These are phyloP conservation scores for Dictyostelium gargantuum DNA, from an alignment of 208 protist species.

Conservation along the genomic window DNA sequence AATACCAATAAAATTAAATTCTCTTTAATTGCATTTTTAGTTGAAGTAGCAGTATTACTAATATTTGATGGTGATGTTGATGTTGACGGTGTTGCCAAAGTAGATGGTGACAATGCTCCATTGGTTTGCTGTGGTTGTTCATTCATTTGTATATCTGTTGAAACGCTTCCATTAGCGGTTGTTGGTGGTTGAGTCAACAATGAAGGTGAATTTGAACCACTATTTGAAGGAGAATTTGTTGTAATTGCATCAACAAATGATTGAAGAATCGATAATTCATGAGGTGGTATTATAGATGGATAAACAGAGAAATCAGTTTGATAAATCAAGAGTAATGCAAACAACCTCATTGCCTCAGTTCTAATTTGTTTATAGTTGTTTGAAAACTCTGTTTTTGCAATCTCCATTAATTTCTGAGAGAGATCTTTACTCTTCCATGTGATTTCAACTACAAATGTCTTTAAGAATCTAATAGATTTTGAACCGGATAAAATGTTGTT, in stretches of 20 bases:
- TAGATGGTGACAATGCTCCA: too few relatives aligned
- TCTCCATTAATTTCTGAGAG: not conserved
- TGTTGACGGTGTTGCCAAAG: too few relatives aligned
- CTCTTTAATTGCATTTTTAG: not conserved
- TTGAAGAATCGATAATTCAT: not conserved
- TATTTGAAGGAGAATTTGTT: not conserved
- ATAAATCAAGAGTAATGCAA: not conserved
- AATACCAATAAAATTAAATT: not conserved
- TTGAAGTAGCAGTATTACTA: not conserved
- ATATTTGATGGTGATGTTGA: not conserved
- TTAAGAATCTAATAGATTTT: constrained; percentile 22
- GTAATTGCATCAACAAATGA: not conserved
- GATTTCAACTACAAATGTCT: not conserved
- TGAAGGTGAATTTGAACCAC: not conserved
- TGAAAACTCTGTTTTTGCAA: constrained; percentile 10
- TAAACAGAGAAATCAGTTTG: not conserved
- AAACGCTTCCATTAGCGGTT: not conserved
- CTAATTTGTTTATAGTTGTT: constrained; percentile 54
- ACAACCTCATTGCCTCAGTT: not conserved
- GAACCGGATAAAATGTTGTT: constrained; percentile 7
- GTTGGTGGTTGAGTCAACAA: not conserved
- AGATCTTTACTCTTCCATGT: not conserved
- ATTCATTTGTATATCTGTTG: not conserved
- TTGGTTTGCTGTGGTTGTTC: not conserved
- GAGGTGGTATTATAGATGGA: not conserved